A percentile compares a stretch with the other conserved stretches of the same genome.
phyloP scores from a whole-genome alignment of 192 early-diverging fungal genomes.

The Spizellomyces punctatus region DNA sequence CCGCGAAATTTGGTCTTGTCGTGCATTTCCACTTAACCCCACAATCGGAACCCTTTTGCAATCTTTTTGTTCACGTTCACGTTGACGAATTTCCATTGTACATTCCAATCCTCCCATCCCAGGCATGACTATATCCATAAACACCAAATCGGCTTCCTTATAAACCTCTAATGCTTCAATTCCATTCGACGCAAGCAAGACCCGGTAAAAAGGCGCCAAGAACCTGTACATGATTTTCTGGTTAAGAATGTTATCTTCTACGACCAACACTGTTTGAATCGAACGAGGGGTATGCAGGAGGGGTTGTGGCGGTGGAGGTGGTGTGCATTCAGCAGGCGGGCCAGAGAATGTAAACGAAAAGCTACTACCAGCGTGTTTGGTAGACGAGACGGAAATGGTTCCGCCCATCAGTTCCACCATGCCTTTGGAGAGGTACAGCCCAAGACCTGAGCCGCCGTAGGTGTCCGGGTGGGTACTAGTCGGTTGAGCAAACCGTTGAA shows the following conservation, averaged over 20 bases:
- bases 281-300: too few relatives aligned
- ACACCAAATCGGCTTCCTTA: background rate
- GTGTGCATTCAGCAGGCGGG: too few relatives aligned
- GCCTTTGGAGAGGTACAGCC: constrained; percentile 22
- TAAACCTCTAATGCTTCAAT: constrained; percentile 20
- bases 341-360: constrained; percentile 8
- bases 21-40: constrained; percentile 22
- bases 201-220: background rate
- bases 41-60: background rate
- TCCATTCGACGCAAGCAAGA: constrained; percentile 25
- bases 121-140: constrained; percentile 26
- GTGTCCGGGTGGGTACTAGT: constrained; percentile 1
- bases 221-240: constrained; percentile 21
- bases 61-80: background rate
- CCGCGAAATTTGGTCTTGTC: constrained; percentile 3
- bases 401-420: constrained; percentile 30
- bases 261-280: background rate
- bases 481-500: constrained; percentile 30
- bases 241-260: constrained; percentile 27
- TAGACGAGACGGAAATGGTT: constrained; percentile 6
- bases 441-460: constrained; percentile 34
- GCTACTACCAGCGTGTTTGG: constrained; percentile 3
- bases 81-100: background rate
- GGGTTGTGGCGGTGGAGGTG: too few relatives aligned
- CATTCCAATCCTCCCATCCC: constrained; percentile 20